phyloP scores from a whole-genome alignment of 2,329 filamentous ascomycete genomes.

The Penicillium crustosum region DNA sequence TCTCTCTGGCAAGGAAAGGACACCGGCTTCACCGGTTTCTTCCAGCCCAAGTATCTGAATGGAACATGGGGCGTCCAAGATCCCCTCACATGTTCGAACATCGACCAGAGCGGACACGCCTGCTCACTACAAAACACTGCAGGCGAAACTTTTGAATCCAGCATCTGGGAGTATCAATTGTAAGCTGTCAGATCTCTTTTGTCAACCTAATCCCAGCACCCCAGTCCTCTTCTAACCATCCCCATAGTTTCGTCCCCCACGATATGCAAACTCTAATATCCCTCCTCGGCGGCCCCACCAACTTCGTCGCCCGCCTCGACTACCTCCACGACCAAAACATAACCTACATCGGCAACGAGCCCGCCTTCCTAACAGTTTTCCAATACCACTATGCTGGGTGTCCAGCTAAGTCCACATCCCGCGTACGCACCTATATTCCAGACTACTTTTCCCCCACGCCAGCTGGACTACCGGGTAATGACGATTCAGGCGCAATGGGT shows the following conservation, averaged over 20 bases:
- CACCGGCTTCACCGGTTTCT: slow-evolving; percentile 69
- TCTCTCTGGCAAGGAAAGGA: slow-evolving; percentile 58
- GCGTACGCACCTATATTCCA: slow-evolving; percentile 65
- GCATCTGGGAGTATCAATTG: slow-evolving; percentile 42
- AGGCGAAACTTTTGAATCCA: slow-evolving; percentile 37
- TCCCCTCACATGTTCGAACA: slow-evolving; percentile 57
- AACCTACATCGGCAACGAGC: slow-evolving; percentile 66
- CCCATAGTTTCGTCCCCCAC: slow-evolving; percentile 52
- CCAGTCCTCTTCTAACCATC: slow-evolving; percentile 27
- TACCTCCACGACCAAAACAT: slow-evolving; percentile 64
- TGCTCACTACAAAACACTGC: slow-evolving; percentile 37
- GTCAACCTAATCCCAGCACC: slow-evolving; percentile 27
- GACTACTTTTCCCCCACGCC: slow-evolving; percentile 58
- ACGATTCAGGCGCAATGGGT: slow-evolving; percentile 69
- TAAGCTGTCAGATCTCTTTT: slow-evolving; percentile 46
- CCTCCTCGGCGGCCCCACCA: slow-evolving; percentile 58
- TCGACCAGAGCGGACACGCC: slow-evolving; percentile 45
- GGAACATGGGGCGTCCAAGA: slow-evolving; percentile 68
- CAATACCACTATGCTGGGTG: slow-evolving; percentile 69
- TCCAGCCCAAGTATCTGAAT: slow-evolving; percentile 69
- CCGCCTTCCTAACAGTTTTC: slow-evolving; percentile 63
- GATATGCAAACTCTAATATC: slow-evolving; percentile 56
- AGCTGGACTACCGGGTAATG: slow-evolving; percentile 64
- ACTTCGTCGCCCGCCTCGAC: slow-evolving; percentile 59
- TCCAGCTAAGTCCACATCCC: slow-evolving; percentile 51